Base-by-base conservation (phyloP, 2,329 filamentous ascomycete species). In the Monosporascus sp. region DNA sequence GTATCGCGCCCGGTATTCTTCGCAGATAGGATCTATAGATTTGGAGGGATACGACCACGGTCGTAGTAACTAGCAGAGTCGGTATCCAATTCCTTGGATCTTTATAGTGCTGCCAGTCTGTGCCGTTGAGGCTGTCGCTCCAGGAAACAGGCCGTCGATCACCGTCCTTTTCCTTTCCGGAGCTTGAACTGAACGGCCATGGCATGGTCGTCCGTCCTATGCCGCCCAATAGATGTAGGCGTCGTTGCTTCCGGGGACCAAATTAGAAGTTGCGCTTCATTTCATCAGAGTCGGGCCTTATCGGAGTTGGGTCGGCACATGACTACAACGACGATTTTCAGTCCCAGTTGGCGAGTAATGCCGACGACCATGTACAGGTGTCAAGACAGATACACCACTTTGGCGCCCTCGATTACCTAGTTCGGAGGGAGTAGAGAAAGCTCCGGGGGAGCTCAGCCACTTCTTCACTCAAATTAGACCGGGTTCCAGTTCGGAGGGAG, bases 11-110 rank as follows among this genome's bases (percentile, higher is more conserved):
- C 4, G 91, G 91, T 53, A 97, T 90, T 50, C 94, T 88, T 37
- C 91, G 87, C 48, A 99, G 76, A 67, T 92, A 94, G 53, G 79
- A 86, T 62, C 81, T 83, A 72, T 92, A 92, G 47, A 92, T 65
- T 52, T 77, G 77, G 48, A 84, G 64, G 26, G 76, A 74, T 20
- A 74, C 71, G 35, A 87, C 68, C 2, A 82, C 79, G 2, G 80
- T 76, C 16, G 75, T 74, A 26, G 82, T 83, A 44, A 82, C 75
- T 17, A 82, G 67, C 35, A 80, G 61, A 2, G 81, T 79, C 24
- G 77, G 75, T 48, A 81, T 70, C 68, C 83, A 73, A 56, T 76
- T 81, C 58, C 74, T 71, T 7, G 80, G 80, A 57, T 81, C 78
- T 50, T 72, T 76, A 66, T 79, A 80, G 55, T 79, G 77, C 31